Percentiles rank a stretch among this genome's conserved stretches.
These are phyloP conservation scores for Crotalaria pallida DNA, from an alignment of 306 rosid species.

Conservation along the genomic window DNA sequence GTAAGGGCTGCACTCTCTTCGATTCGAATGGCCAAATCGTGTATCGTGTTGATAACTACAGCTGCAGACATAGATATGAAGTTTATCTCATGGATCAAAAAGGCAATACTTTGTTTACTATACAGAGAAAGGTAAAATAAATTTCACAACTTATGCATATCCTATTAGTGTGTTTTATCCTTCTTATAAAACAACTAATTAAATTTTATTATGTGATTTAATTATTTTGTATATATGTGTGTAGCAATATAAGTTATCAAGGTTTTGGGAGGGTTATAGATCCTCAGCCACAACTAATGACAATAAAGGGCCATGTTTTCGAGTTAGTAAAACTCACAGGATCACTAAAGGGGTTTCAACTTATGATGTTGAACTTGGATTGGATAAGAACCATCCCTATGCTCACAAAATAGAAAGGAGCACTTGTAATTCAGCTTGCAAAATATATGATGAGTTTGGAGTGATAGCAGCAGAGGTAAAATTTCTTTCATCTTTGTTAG, in stretches of 20 bases:
- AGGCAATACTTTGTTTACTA: conserved; percentile 51
- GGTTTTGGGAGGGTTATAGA: conserved; percentile 63
- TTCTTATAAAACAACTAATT: not conserved
- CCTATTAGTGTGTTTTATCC: not conserved
- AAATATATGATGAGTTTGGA: conserved; percentile 50
- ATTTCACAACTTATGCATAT: not conserved
- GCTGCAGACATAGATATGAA: conserved; percentile 36
- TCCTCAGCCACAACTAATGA: conserved; percentile 24
- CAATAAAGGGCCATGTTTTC: conserved; percentile 42
- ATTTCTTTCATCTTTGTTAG: not conserved
- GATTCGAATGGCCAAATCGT: conserved; percentile 57
- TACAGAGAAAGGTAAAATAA: conserved; percentile 48
- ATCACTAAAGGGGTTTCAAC: conserved; percentile 35
- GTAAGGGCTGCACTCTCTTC: conserved; percentile 68
- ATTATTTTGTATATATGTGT: not conserved
- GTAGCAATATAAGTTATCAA: conserved; percentile 42
- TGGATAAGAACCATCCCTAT: conserved; percentile 40
- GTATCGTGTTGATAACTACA: conserved; percentile 66
- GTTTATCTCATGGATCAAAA: conserved; percentile 67
- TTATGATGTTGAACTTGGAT: conserved; percentile 41
- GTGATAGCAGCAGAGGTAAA: conserved; percentile 52
- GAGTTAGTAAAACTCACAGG: conserved; percentile 32
- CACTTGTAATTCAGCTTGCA: conserved; percentile 38
- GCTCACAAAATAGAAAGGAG: conserved; percentile 42
- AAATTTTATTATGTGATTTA: not conserved